These are phyloP conservation scores for Euphorbia lathyris DNA, from an alignment of 345 rosid genomes.

Conservation along the genomic window DNA sequence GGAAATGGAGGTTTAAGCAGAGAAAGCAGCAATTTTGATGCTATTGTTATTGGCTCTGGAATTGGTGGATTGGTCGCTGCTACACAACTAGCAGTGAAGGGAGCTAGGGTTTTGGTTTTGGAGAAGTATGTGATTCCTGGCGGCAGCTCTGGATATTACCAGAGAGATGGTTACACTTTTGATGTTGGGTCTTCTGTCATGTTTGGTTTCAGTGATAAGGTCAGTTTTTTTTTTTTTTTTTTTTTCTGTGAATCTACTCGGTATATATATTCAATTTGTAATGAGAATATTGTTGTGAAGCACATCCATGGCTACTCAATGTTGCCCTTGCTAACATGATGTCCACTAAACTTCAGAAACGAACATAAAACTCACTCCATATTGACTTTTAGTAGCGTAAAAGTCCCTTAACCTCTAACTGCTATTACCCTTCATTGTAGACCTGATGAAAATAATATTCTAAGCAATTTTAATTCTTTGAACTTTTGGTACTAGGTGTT, in stretches of 20 bases:
- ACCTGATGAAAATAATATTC: too few species aligned
- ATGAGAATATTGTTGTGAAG: not conserved
- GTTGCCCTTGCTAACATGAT: too few species aligned
- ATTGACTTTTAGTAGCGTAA: too few species aligned
- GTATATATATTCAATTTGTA: not conserved
- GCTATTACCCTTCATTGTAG: too few species aligned
- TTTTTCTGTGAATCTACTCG: not conserved
- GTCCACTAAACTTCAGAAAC: too few species aligned
- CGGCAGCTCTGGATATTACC: constrained; percentile 89
- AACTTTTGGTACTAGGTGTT: too few species aligned
- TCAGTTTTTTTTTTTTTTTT: constrained; percentile 22
- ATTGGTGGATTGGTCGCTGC: constrained; percentile 92
- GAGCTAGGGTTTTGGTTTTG: constrained; percentile 76
- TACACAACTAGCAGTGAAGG: constrained; percentile 83
- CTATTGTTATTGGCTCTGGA: constrained; percentile 87
- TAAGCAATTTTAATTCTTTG: too few species aligned
- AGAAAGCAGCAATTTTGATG: constrained; percentile 50
- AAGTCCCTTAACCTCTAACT: too few species aligned
- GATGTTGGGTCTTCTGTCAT: constrained; percentile 97
- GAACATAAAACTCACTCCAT: too few species aligned
- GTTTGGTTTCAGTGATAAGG: constrained; percentile 95
- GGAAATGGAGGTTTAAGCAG: constrained; percentile 23
- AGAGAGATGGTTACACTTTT: constrained; percentile 83
- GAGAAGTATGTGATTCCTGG: constrained; percentile 98
- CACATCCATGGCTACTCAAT: too few species aligned